A percentile compares a stretch with the other conserved stretches of the same genome.
These are phyloP conservation scores for Solanum hybrid DNA, from an alignment of 305 asterid species.

Conservation along the genomic window DNA sequence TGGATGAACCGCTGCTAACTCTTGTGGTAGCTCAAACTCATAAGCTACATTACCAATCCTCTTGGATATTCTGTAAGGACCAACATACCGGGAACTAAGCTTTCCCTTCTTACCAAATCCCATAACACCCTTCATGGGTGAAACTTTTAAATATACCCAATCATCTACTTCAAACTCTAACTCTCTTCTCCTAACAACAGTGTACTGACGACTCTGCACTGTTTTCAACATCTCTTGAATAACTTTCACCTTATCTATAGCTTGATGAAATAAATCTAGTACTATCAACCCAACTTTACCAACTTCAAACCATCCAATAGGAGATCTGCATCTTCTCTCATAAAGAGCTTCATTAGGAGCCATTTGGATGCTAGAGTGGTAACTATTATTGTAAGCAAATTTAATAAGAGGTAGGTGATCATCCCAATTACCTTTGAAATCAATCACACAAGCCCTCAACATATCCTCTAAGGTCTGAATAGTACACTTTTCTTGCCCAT, in stretches of 20 bases:
- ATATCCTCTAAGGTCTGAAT: no score
- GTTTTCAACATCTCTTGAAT: no score
- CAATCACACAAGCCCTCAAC: neutral
- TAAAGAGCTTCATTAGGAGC: neutral
- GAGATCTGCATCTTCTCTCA: neutral
- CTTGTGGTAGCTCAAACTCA: neutral
- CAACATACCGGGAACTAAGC: neutral
- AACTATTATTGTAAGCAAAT: neutral
- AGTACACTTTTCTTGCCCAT: neutral
- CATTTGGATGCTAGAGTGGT: neutral
- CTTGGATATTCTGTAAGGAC: neutral
- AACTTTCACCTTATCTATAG: no score
- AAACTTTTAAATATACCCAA: neutral
- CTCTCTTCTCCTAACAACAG: neutral
- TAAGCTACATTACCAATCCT: neutral
- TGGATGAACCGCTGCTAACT: neutral
- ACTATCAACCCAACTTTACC: neutral
- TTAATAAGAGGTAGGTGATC: neutral
- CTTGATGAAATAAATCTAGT: no score
- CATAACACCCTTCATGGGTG: neutral
- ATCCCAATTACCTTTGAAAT: no score
- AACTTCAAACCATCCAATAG: neutral
- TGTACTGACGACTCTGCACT: neutral
- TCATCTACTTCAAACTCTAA: no score
- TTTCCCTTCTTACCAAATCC: neutral